These are phyloP conservation scores for Samsoniella hepiali DNA, from an alignment of 2,329 filamentous ascomycete genomes.

Conservation along the genomic window DNA sequence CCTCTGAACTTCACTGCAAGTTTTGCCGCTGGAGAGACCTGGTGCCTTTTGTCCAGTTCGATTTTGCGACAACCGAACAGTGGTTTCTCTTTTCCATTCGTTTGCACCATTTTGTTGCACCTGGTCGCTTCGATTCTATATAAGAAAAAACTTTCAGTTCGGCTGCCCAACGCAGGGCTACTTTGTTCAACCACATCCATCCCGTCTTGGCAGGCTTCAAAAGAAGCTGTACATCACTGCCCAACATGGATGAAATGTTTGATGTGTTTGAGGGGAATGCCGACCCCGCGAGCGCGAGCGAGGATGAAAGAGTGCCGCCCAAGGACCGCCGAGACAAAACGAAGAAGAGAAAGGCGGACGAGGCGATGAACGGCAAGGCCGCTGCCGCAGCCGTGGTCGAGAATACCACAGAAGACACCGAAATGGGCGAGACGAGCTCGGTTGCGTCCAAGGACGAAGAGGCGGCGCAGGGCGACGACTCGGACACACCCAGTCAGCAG, in stretches of 20 bases:
- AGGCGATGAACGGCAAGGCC: constrained; percentile 61
- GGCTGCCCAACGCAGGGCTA: not conserved
- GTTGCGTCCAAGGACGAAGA: constrained; percentile 35
- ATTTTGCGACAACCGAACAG: not conserved
- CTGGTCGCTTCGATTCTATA: not conserved
- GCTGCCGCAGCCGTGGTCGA: constrained; percentile 20
- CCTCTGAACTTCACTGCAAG: constrained; percentile 4
- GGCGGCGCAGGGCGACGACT: constrained; percentile 35
- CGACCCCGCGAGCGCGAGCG: constrained; percentile 39
- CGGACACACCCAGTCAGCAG: constrained; percentile 47
- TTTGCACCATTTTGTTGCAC: not conserved
- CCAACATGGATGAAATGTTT: constrained; percentile 72
- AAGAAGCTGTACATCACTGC: constrained; percentile 3
- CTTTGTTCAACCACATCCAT: not conserved
- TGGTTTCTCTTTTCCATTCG: not conserved
- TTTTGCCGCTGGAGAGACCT: not conserved
- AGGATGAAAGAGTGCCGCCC: constrained; percentile 44
- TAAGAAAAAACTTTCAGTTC: not conserved
- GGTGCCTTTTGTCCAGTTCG: not conserved
- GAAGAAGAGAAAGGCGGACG: constrained; percentile 86
- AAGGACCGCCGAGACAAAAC: constrained; percentile 56
- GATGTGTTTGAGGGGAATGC: constrained; percentile 71
- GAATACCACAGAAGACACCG: constrained; percentile 30
- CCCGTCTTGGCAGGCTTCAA: not conserved
- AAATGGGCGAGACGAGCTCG: constrained; percentile 44